Evolutionary conservation across 805 yeast species (phyloP), one percentile per base, ranked within the genome.

Genomic region (Candida awuae): DNA sequence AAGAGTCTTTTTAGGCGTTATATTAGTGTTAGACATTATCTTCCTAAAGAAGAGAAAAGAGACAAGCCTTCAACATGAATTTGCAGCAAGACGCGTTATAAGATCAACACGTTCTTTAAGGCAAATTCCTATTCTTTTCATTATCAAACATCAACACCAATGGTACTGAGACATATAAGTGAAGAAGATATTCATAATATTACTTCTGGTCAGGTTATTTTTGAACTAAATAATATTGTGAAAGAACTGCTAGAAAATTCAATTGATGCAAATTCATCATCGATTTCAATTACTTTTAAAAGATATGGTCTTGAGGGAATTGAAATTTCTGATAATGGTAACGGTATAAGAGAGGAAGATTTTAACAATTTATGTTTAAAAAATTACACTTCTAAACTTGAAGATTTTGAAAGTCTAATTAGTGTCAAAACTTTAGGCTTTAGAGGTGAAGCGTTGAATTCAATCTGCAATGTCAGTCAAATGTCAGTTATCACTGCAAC

Each of bases 201-300:
- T 41, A 86, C 96, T 0, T 85, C 97, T 0, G 96, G 96, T 0
- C 98, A 92, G 57, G 97, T 92, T 12, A 83, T 92, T 10, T 73
- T 79, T 5, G 95, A 84, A 50, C 60, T 92, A 31, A 66, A 75
- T 0, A 76, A 90, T 0, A 82, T 84, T 0, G 77, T 82, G 22
- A 90, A 90, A 54, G 98, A 90, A 56, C 62, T 88, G 2, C 68
- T 92, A 3, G 98, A 90, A 52, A 90, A 90, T 55, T 65, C 92
- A 22, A 62, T 90, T 6, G 98, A 92, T 61, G 92, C 97, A 0
- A 58, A 68, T 17, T 72, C 92, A 8, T 66, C 73, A 0, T 73
- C 72, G 37, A 67, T 92, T 22, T 94, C 85, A 35, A 63, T 90
- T 13, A 63, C 64, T 2, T 75, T 90, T 50, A 67, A 67, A 49